Conservation (phyloP, 78 protist genomes). For the Dictyostelium firmibasis region DNA sequence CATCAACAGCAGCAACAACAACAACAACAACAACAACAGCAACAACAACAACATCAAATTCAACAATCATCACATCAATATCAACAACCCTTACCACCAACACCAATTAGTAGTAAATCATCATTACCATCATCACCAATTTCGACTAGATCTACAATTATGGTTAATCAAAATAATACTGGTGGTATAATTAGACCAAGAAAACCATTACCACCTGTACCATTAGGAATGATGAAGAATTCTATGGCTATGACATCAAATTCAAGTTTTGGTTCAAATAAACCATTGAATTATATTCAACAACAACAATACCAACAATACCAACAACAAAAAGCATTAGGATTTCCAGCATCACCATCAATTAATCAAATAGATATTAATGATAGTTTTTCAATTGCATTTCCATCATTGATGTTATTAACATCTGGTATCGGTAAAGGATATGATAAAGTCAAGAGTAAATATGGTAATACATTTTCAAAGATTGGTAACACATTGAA, state of each 20-base stretch:
- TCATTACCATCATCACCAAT: background rate
- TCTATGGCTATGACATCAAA: background rate
- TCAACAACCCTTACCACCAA: background rate
- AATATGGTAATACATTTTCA: background rate
- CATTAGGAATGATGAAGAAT: background rate
- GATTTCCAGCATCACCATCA: background rate
- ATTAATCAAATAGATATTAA: background rate
- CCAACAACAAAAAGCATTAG: background rate
- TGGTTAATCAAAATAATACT: background rate
- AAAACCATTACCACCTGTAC: conserved; percentile 29
- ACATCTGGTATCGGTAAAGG: background rate
- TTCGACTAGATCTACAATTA: background rate
- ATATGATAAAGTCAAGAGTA: background rate
- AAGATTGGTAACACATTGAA: background rate
- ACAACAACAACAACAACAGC: background rate
- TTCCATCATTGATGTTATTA: background rate
- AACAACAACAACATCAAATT: background rate
- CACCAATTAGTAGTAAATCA: background rate
- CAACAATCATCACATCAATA: background rate
- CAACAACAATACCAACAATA: background rate
- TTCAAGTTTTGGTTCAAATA: background rate
- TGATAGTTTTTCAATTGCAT: conserved; percentile 19
- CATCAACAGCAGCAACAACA: background rate
- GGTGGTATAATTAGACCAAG: background rate
- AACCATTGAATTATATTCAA: background rate